Percentiles rank a stretch among this genome's conserved stretches.
phyloP scores from a whole-genome alignment of 2,329 filamentous ascomycete species.

The Madurella mycetomatis region DNA sequence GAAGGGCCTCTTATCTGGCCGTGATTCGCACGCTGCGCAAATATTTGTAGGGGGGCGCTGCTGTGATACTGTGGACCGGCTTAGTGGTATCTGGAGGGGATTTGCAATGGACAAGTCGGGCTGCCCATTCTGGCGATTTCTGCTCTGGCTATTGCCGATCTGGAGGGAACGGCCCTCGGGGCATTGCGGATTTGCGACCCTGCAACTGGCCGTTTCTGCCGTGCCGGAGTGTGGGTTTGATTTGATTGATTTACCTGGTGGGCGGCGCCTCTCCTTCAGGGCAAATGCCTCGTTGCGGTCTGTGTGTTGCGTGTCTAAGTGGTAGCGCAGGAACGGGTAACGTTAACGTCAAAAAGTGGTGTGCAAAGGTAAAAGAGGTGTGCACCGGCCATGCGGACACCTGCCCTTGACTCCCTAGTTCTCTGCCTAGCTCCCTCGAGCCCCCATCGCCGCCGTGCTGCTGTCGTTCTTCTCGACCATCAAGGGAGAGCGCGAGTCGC shows the following conservation, averaged over 20 bases:
- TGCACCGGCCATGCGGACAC: too few relatives aligned
- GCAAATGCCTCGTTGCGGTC: background rate
- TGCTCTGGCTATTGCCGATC: background rate
- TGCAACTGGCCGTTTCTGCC: conserved; percentile 4
- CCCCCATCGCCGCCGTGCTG: too few relatives aligned
- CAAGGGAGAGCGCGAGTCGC: too few relatives aligned
- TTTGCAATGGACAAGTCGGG: background rate
- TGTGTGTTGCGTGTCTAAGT: background rate
- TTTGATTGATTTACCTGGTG: background rate
- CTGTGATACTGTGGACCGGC: conserved; percentile 6
- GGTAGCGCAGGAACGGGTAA: background rate
- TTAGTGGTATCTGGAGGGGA: background rate
- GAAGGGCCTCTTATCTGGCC: background rate
- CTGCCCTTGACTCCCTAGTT: too few relatives aligned
- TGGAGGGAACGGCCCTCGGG: background rate
- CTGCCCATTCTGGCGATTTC: background rate
- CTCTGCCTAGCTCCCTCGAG: too few relatives aligned
- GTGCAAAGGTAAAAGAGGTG: too few relatives aligned
- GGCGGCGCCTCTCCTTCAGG: background rate
- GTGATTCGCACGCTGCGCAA: conserved; percentile 19
- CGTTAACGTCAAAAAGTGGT: too few relatives aligned
- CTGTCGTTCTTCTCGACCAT: too few relatives aligned
- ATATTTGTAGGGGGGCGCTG: background rate
- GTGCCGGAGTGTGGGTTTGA: background rate
- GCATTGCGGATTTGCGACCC: conserved; percentile 1